These are phyloP conservation scores for Rubus idaeus DNA, from an alignment of 306 rosid species.

Conservation along the genomic window DNA sequence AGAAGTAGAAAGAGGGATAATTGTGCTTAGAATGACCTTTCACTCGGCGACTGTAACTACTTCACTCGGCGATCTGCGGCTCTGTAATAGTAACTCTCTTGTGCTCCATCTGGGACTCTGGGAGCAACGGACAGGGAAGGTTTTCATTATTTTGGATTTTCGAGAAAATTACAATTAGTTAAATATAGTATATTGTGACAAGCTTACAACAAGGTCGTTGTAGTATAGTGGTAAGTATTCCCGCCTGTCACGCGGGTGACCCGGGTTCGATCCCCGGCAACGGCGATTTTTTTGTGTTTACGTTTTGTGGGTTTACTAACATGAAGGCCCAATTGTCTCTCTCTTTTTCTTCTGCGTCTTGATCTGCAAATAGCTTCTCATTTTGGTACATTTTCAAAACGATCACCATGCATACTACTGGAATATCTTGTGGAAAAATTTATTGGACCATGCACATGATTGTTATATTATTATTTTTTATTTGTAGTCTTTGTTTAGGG, in stretches of 20 bases:
- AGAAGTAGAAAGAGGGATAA: not conserved
- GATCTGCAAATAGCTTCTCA: too few species aligned
- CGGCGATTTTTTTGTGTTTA: not conserved
- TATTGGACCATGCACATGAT: too few species aligned
- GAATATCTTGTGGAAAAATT: too few species aligned
- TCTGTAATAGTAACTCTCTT: not conserved
- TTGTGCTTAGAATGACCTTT: not conserved
- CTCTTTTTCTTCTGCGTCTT: not conserved
- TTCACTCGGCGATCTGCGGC: conserved; percentile 16
- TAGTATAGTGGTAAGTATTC: conserved; percentile 72
- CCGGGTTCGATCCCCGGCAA: conserved; percentile 64
- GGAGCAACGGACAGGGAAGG: not conserved
- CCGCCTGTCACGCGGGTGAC: conserved; percentile 66
- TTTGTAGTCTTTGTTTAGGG: too few species aligned
- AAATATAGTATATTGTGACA: too few species aligned
- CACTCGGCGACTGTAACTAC: not conserved
- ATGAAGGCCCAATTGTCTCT: not conserved
- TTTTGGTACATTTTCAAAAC: too few species aligned
- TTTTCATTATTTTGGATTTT: not conserved
- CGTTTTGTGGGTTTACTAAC: not conserved
- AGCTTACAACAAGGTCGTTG: conserved; percentile 30
- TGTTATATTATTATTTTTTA: too few species aligned
- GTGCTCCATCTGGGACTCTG: not conserved
- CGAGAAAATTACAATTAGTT: too few species aligned
- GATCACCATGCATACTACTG: too few species aligned